Percentiles rank a stretch among this genome's conserved stretches.
phyloP scores from a whole-genome alignment of 2,329 filamentous ascomycete genomes.

The Fusarium circinatum region DNA sequence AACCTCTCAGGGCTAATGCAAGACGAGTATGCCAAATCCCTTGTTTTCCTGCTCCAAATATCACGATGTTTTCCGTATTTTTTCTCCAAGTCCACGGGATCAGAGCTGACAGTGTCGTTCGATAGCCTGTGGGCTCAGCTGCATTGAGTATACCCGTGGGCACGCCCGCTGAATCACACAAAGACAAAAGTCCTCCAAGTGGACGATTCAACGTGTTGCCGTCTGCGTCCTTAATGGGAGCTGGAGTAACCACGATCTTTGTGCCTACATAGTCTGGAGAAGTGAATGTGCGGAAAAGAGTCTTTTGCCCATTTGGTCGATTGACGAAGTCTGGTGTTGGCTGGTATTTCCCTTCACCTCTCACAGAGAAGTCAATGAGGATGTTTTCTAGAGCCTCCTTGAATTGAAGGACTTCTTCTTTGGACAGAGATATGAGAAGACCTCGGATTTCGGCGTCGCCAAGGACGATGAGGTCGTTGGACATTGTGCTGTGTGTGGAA shows the following conservation, averaged over 20 bases:
- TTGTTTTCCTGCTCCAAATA: conserved; percentile 77
- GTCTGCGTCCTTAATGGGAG: neutral
- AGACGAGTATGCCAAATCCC: conserved; percentile 78
- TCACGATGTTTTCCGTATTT: conserved; percentile 60
- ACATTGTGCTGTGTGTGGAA: neutral
- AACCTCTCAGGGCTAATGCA: conserved; percentile 62
- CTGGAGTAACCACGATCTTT: conserved; percentile 40
- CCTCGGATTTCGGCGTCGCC: conserved; percentile 24
- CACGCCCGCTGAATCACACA: conserved; percentile 16
- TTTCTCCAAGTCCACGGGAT: conserved; percentile 63
- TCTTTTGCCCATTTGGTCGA: conserved; percentile 37
- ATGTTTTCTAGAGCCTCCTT: conserved; percentile 17
- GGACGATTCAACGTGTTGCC: neutral
- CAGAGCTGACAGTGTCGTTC: conserved; percentile 72
- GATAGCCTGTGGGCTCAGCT: conserved; percentile 73
- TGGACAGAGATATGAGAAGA: conserved; percentile 29
- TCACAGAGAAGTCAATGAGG: conserved; percentile 29
- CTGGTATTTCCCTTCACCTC: conserved; percentile 34
- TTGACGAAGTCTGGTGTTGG: conserved; percentile 32
- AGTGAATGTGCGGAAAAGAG: conserved; percentile 42
- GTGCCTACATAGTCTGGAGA: conserved; percentile 32
- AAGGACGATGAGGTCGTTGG: conserved; percentile 16
- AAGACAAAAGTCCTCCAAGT: conserved; percentile 21
- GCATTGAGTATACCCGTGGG: conserved; percentile 68
- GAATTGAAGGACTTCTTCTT: conserved; percentile 22